Evolutionary conservation across 441 rosid genomes (phyloP).

Genomic region (Populus hybrid): DNA sequence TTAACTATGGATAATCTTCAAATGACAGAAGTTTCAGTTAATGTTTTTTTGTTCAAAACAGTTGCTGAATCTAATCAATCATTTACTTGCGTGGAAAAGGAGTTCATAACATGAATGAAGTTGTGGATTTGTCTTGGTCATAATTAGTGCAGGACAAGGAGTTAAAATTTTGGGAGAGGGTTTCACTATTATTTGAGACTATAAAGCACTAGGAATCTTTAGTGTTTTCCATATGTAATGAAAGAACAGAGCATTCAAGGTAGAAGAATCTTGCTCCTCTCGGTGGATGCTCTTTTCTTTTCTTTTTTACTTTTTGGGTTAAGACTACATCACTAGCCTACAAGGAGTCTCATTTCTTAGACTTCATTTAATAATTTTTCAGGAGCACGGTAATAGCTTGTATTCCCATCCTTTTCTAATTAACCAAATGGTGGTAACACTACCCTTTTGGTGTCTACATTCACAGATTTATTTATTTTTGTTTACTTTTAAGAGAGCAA

Average conservation of each 20-base stretch:
- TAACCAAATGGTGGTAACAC: background rate
- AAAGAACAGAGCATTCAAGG: background rate
- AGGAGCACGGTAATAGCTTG: background rate
- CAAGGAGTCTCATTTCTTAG: too few relatives aligned
- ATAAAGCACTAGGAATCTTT: background rate
- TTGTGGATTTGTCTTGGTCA: background rate
- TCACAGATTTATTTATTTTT: background rate
- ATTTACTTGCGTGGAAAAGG: background rate
- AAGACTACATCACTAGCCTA: too few relatives aligned
- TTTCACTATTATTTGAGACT: background rate
- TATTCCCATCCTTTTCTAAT: background rate
- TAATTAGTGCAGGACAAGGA: background rate
- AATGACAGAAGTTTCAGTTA: background rate
- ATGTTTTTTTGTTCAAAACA: background rate
- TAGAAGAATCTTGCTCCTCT: background rate
- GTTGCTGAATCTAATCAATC: background rate
- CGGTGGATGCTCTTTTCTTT: background rate
- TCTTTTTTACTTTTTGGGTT: too few relatives aligned
- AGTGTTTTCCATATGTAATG: background rate
- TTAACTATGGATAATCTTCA: background rate
- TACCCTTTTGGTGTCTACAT: background rate
- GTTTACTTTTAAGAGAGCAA: background rate
- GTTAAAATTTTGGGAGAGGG: background rate
- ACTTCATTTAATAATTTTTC: background rate
- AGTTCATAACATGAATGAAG: background rate